Evolutionary conservation across 352 stramenopile species (phyloP), one percentile per base, ranked within the genome.

Genomic region (Thalassiosira ordinaria): DNA sequence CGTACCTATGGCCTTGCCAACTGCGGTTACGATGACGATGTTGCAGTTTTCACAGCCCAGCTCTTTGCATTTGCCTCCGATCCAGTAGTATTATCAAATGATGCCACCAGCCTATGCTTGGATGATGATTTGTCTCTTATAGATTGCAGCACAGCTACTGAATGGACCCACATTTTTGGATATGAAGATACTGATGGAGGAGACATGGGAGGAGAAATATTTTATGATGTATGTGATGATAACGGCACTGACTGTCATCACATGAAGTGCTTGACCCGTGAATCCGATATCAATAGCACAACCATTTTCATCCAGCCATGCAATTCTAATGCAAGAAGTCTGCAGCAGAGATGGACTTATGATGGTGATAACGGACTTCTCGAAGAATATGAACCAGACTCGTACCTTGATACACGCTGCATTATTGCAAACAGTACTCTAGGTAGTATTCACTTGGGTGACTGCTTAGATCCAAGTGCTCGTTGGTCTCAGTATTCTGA

Each of bases 31-130:
- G 51, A 74, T 41, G 65, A 74, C 13, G 27, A 31, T 4, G 47
- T 63, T 26, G 65, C 65, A 18, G 53, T 35, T 16, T 53, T 74
- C 16, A 51, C 65, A 52, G 33, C n/a, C 37, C 65, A 74, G 37
- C 29, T 65, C 18, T 74, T 74, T 74, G 31, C 65, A 2, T 74
- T 51, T 60, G 65, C 65, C 24, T 74, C 65, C 24, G 53, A 74
- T 55, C 46, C 65, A 14, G 65, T 74, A 20, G 4, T 65, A 5
- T 44, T 74, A 53, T 41, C 14, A 26, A 74, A 60, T 55, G 65
- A 74, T 55, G 65, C 31, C 0, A 52, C 51, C 14, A 20, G 51
- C 20, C 3, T 55, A 13, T 74, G 65, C 39, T 22, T 74, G 4
- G 33, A 41, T 16, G n/a, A 1, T 20, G 31, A 52, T 55, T 57